Evolutionary conservation across 345 rosid genomes (phyloP).

Genomic region (Noccaea caerulescens): DNA sequence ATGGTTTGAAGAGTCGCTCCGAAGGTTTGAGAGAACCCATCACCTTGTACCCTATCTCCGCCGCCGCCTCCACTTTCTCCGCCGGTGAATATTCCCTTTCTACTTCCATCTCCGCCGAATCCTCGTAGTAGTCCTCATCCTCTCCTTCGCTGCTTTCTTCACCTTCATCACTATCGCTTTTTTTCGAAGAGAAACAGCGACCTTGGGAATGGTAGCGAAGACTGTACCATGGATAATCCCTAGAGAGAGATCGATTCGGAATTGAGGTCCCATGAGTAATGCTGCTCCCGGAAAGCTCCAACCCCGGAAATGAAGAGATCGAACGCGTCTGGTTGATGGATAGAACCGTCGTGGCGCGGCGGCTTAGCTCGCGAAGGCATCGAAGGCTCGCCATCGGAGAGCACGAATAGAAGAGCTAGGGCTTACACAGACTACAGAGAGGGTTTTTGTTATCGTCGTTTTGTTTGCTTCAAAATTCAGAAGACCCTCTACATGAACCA

Average conservation of each 20-base stretch:
- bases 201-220: conserved; percentile 34
- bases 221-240: conserved; percentile 30
- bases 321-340: conserved; percentile 34
- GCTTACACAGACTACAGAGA: conserved; percentile 34
- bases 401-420: conserved; percentile 31
- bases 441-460: conserved; percentile 27
- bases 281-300: conserved; percentile 17
- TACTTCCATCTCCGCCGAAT: conserved; percentile 42
- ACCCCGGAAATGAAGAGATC: conserved; percentile 26
- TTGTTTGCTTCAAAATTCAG: background rate
- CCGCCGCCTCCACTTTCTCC: conserved; percentile 82
- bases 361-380: conserved; percentile 57
- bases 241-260: conserved; percentile 14
- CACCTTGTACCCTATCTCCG: conserved; percentile 82
- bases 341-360: conserved; percentile 50
- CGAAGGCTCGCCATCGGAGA: conserved; percentile 74
- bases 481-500: conserved; percentile 4
- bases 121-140: conserved; percentile 51
- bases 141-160: conserved; percentile 51
- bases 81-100: conserved; percentile 61
- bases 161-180: conserved; percentile 35
- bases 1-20: conserved; percentile 67
- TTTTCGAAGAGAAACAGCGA: conserved; percentile 58
- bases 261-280: conserved; percentile 27
- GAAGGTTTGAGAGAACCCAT: conserved; percentile 61